Base-by-base conservation (phyloP, 108 stramenopile species). In the Skeletonema grethae region DNA sequence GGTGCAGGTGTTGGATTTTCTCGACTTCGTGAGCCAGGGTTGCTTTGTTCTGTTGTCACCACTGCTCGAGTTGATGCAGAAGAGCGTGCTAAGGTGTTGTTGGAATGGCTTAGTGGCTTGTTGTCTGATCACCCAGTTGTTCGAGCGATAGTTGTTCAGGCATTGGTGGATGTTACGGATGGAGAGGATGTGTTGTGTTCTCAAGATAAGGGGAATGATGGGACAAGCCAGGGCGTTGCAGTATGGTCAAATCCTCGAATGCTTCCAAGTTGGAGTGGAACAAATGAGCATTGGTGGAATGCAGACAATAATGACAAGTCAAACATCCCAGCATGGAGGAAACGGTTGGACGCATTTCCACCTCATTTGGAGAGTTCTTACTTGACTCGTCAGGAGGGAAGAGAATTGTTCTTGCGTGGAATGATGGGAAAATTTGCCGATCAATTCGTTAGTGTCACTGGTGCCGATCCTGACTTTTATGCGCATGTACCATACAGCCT, bases 1-100 rank as follows among this genome's bases (percentile, higher is more conserved):
- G 67, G 78, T 22, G 91, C 91, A 4, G 78, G 90, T 59, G 75
- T 79, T 43, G 94, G 94, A 31, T 95, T 83, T 70, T 63, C 76
- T 30, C 72, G 85, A 24, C 70, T 95, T 15, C 90, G 92, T 16
- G 69, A 76, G 29, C 65, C 79, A 10, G 95, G 92, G n/a, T 72
- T 96, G 78, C 92, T 90, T 56, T 90, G 90, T 67, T 80, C 90
- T 3, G 93, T 94, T 4, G 80, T 93, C 10, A 86, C 84, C 24
- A 76, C 85, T 25, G 75, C 87, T 9, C 88, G 89, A 67, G 67
- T 87, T 13, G 91, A 94, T 35, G 72, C 81, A 50, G 93, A 96
- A 69, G 78, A 79, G 57, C 76, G 95, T 7, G 92, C 95, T 1
- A 79, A 77, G 56, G 75, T 65, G 7, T 71, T 96, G 69, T 63